Evolutionary conservation across 1,284 basidiomycete species (phyloP), one percentile per base, ranked within the genome.

Genomic region (Pyrrhoderma lamaoense): DNA sequence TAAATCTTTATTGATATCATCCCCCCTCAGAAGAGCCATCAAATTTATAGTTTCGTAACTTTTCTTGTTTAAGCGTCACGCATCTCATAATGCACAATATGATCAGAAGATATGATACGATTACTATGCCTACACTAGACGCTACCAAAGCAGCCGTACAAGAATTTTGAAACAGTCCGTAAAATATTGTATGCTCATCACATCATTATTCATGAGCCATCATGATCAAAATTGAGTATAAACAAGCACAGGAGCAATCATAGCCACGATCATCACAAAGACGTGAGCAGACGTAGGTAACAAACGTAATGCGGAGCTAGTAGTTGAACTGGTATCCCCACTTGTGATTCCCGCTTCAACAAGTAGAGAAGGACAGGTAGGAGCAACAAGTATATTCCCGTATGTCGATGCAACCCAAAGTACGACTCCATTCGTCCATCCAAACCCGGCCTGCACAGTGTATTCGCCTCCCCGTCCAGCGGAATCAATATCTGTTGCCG

Each of bases 371-470:
- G 90, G 89, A 58, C 89, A 93, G 36, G 71, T 62, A 0, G 53
- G 53, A 13, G 49, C 49, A 21, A 34, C 44, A 37, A 93, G 74
- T 35, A 80, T 67, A 2, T 74, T 54, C 0, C 89, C 89, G 60
- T 85, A 92, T 45, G 74, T 76, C 54, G 77, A 80, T 3, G 86
- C 82, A 7, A 84, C 68, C 84, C 85, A 91, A 38, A 92, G 75
- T 50, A 80, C 65, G 9, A 87, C 88, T 31, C 89, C 91, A 63
- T 93, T 93, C 23, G 90, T 93, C 91, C 91, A 94, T n/a, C 91
- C 89, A 62, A 90, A 89, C 14, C 86, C 87, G 11, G 79, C 82
- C 73, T 81, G 86, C 2, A 89, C 87, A 0, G 79, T 84, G 59
- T 93, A 93, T 71, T 93, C 90, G 16, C 91, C 90, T 4, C 91